These are phyloP conservation scores for Aspergillus felis DNA, from an alignment of 2,329 filamentous ascomycete genomes.

Conservation along the genomic window DNA sequence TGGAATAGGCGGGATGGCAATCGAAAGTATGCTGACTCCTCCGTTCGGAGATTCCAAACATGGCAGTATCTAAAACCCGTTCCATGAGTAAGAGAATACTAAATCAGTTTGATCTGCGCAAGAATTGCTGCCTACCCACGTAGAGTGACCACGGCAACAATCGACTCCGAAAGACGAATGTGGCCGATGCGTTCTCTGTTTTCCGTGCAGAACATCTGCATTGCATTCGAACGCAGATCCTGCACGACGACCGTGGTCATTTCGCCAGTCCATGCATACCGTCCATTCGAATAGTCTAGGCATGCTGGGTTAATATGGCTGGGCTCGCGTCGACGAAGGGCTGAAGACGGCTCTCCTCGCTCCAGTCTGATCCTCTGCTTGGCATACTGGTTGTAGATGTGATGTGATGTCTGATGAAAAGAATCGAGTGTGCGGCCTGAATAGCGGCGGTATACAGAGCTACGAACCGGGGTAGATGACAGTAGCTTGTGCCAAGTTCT, in stretches of 20 bases:
- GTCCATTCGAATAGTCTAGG: constrained; percentile 19
- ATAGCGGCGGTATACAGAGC: constrained; percentile 14
- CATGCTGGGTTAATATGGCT: background rate
- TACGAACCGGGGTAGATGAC: constrained; percentile 21
- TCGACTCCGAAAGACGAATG: constrained; percentile 17
- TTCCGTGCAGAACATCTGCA: constrained; percentile 16
- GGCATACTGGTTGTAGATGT: constrained; percentile 15
- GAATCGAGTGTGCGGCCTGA: constrained; percentile 1
- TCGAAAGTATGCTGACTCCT: constrained; percentile 21
- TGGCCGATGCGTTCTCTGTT: constrained; percentile 17
- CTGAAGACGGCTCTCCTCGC: constrained; percentile 17
- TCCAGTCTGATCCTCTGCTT: constrained; percentile 21
- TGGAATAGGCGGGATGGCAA: constrained; percentile 19
- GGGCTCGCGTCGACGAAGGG: background rate
- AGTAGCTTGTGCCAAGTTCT: constrained; percentile 29
- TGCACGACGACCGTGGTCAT: constrained; percentile 11
- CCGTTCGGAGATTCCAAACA: constrained; percentile 25
- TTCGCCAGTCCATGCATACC: constrained; percentile 17
- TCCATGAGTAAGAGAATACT: background rate
- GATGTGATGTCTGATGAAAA: background rate
- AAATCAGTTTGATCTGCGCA: background rate
- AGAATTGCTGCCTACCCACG: constrained; percentile 18
- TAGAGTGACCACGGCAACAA: constrained; percentile 17
- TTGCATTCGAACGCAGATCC: constrained; percentile 7
- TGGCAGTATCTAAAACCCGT: constrained; percentile 23